phyloP scores from a whole-genome alignment of 2,329 filamentous ascomycete genomes.

The Sporothrix brasiliensis region DNA sequence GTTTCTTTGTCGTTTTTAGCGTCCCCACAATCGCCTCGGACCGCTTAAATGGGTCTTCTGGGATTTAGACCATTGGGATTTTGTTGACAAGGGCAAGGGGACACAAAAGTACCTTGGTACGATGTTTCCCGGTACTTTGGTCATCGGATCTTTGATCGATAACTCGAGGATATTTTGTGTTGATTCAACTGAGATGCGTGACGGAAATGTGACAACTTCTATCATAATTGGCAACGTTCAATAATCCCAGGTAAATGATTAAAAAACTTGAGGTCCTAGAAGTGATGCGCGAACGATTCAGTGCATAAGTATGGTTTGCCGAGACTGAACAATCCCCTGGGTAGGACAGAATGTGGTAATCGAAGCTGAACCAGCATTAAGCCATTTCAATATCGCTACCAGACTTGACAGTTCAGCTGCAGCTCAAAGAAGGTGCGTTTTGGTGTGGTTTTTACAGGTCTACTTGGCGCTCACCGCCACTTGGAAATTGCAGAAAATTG shows the following conservation, averaged over 20 bases:
- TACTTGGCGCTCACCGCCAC: not conserved
- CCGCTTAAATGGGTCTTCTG: slow-evolving; percentile 1
- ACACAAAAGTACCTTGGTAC: not conserved
- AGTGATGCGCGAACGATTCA: no score
- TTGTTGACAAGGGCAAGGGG: not conserved
- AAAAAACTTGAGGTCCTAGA: no score
- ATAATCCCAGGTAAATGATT: no score
- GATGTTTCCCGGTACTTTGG: not conserved
- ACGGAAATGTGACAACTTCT: no score
- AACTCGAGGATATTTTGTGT: no score
- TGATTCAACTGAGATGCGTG: no score
- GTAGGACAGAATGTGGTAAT: not conserved
- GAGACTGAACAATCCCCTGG: not conserved
- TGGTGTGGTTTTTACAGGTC: no score
- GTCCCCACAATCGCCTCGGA: slow-evolving; percentile 21
- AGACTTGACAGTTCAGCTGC: no score
- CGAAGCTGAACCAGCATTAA: not conserved
- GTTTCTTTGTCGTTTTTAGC: not conserved
- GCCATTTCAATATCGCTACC: no score
- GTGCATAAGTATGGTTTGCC: not conserved
- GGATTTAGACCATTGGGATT: not conserved
- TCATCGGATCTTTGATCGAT: no score
- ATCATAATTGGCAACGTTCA: no score
- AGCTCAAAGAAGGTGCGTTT: no score
- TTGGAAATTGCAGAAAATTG: not conserved